A percentile compares a stretch with the other conserved stretches of the same genome.
Conservation (phyloP, 2,329 filamentous ascomycete genomes). For the Tolypocladium cylindrosporum region DNA sequence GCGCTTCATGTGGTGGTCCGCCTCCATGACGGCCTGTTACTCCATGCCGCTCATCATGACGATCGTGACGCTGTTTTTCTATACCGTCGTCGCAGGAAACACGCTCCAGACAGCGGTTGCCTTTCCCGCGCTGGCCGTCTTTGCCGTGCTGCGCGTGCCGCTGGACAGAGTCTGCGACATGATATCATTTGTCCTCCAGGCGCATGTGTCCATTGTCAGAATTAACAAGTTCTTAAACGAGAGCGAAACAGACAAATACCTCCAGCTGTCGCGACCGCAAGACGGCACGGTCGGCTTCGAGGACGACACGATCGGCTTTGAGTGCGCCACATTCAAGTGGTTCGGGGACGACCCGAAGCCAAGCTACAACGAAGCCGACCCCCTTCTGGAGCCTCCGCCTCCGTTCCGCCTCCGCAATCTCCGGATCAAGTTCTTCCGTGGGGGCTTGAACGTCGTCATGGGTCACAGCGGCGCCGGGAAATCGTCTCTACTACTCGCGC, state of each 20-base stretch:
- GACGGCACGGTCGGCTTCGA: not conserved
- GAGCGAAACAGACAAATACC: not conserved
- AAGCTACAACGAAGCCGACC: constrained; percentile 33
- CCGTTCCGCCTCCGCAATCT: constrained; percentile 54
- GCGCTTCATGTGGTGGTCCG: constrained; percentile 33
- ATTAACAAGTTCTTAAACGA: not conserved
- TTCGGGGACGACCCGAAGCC: not conserved
- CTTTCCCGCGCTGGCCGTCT: not conserved
- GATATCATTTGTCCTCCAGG: not conserved
- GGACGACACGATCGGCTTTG: not conserved
- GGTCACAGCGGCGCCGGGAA: constrained; percentile 64
- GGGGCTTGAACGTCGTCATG: constrained; percentile 56
- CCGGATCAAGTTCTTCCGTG: constrained; percentile 51
- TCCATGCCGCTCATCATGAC: not conserved
- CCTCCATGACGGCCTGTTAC: not conserved
- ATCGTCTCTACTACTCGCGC: constrained; percentile 55
- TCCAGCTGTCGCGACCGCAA: not conserved
- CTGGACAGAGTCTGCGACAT: not conserved
- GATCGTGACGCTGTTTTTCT: not conserved
- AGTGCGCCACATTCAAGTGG: not conserved
- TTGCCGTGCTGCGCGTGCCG: not conserved
- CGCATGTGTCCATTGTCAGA: not conserved
- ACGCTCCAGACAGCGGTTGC: not conserved
- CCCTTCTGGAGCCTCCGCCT: constrained; percentile 9
- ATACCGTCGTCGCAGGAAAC: not conserved